phyloP scores from a whole-genome alignment of 352 stramenopile species.

The Blastocystis sp. region DNA sequence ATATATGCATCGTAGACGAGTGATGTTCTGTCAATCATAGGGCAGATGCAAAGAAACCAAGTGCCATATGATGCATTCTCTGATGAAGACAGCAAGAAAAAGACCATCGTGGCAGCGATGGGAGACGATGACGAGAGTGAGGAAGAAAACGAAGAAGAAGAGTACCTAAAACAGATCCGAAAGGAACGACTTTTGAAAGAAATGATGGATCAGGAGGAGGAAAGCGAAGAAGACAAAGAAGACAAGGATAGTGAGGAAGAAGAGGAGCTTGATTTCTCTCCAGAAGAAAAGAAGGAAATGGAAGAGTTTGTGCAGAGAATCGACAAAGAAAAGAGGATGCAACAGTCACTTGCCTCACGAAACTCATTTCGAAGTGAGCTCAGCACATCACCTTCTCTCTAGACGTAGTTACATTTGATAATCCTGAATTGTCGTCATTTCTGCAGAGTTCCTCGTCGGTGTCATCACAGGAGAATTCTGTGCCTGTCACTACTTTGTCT shows the following conservation, averaged over 20 bases:
- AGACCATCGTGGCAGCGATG: not conserved
- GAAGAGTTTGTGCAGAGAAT: not conserved
- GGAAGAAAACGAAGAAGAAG: conserved; percentile 25
- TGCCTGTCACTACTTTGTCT: not conserved
- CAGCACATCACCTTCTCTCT: not conserved
- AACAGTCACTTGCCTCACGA: not conserved
- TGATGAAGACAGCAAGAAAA: not conserved
- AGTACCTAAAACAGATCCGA: conserved; percentile 29
- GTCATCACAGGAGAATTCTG: not conserved
- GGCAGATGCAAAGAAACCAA: conserved; percentile 15
- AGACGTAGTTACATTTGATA: conserved; percentile 52
- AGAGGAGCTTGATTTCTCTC: not conserved
- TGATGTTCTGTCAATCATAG: not conserved
- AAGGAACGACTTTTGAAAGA: not conserved
- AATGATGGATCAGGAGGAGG: not conserved
- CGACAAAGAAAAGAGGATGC: not conserved
- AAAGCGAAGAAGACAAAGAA: conserved; percentile 21
- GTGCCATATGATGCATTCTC: conserved; percentile 35
- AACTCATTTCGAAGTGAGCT: not conserved
- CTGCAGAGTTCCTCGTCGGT: not conserved
- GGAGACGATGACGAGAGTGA: not conserved
- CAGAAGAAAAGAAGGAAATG: conserved; percentile 12
- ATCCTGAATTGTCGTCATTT: conserved; percentile 8
- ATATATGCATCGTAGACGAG: not conserved
- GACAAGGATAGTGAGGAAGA: not conserved